Base-by-base conservation (phyloP, 306 rosid genomes). In the Glycine latifolia region DNA sequence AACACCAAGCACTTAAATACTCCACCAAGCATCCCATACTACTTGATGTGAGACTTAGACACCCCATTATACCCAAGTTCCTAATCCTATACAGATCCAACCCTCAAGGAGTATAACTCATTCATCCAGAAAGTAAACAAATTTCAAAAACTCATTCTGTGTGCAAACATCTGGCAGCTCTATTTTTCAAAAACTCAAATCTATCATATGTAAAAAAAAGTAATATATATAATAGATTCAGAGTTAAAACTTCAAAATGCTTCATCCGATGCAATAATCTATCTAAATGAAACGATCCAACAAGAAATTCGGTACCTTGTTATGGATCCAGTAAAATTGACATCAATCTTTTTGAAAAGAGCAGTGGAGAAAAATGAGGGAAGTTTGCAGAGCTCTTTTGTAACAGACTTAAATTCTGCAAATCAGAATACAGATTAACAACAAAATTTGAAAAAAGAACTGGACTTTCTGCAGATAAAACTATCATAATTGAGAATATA, bases 321-420 rank as follows among this genome's bases (percentile, higher is more conserved):
- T 67, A 89, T 63, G 66, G 83, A 74, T 78, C 92, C 92, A 12
- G 87, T 80, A 76, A 80, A 85, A 77, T 83, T 81, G 76, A 83
- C 78, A 85, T 89, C 90, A 68, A 89, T 89, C 87, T 85, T 89
- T 82, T 75, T 85, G 89, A 89, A 89, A 78, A 89, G 86, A 54
- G 84, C 60, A 74, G 89, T 41, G 71, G 92, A 87, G 76, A 87
- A 85, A 85, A 89, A 87, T 41, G 92, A 87, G 35, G 92, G 92
- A 46, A 89, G 81, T 85, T 87, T 87, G 89, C 92, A 89, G 61
- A 89, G 71, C 71, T 89, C 92, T 62, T 80, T 89, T 0, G 86
- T 85, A 48, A 89, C 77, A 54, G 85, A 69, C 86, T 85, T 89
- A 79, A 89, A 87, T 62, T 89, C 92, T 89, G 90, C 86, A 79